Base-by-base conservation (phyloP, 1,139 yeast genomes). In the Blastobotrys petasosporus region DNA sequence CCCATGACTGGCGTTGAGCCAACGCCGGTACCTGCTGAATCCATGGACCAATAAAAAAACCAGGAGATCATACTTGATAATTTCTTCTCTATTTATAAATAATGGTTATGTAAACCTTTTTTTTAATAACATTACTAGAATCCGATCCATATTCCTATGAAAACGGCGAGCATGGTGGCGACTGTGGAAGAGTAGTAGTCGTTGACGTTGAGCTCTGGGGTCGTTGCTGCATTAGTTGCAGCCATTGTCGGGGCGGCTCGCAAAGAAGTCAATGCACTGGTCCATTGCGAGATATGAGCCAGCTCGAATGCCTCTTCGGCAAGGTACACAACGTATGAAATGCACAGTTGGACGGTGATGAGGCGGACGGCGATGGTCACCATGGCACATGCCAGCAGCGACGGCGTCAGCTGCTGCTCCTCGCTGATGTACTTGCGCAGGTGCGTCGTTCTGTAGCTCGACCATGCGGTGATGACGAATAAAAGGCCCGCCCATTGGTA, bases 391-490 rank as follows among this genome's bases (percentile, higher is more conserved):
- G 37, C 17, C 10, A 39, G 9, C 28, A 15, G 12, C 11, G 20
- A 20, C 4, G 25, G 25, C 7, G 25, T 20, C 25, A 20, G 25
- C 25, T 20, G 25, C 25, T 20, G 25, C 9, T 28, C 25, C n/a
- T 32, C n/a, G 12, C 31, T 31, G 4, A 41, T 25, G 31, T 25
- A 28, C 15, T 9, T 10, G 2, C 40, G 20, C 30, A 41, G 20
- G 6, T 36, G 31, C n/a, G 45, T 41, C 8, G 39, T 30, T 32
- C 32, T 39, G 31, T 36, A 41, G 23, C 45, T 36, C 2, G 39
- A 6, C 16, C 29, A 17, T 5, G 23, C 13, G 4, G 40, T 35
- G n/a, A 41, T 32, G 8, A 16, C 29, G 12, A 40, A 9, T 16
- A 28, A 10, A 15, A 25, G 35, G 20, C 12, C 7, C 2, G 23